phyloP scores from a whole-genome alignment of 345 rosid species.

The Lumnitzera racemosa region DNA sequence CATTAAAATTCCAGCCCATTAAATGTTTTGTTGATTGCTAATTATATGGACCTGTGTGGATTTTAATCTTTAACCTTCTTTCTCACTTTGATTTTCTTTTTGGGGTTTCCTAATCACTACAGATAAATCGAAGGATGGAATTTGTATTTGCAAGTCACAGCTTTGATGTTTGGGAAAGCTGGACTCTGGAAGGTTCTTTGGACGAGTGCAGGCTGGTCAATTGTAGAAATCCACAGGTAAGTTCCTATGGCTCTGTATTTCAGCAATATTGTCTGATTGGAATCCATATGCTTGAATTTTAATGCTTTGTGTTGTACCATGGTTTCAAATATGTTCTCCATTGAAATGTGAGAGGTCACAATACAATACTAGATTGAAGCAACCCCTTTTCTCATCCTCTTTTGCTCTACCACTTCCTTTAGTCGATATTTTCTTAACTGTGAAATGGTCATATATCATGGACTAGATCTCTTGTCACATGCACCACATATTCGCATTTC shows the following conservation, averaged over 20 bases:
- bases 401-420: too few species aligned
- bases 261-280: not conserved
- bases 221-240: slow-evolving; percentile 76
- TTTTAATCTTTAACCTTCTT: not conserved
- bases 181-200: slow-evolving; percentile 84
- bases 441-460: too few species aligned
- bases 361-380: too few species aligned
- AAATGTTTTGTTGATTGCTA: not conserved
- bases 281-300: not conserved
- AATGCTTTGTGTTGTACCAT: too few species aligned
- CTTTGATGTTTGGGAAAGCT: slow-evolving; percentile 99
- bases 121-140: slow-evolving; percentile 95
- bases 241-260: slow-evolving; percentile 3
- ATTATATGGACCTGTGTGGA: too few species aligned
- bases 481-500: too few species aligned
- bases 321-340: too few species aligned
- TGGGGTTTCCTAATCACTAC: slow-evolving; percentile 15
- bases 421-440: too few species aligned
- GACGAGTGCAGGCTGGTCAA: slow-evolving; percentile 87
- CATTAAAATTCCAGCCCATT: not conserved
- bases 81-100: not conserved
- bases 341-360: too few species aligned
- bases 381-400: too few species aligned
- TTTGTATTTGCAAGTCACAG: slow-evolving; percentile 97
- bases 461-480: too few species aligned